Conservation (phyloP, 768 basidiomycete species). For the Kwoniella mangroviensis region DNA sequence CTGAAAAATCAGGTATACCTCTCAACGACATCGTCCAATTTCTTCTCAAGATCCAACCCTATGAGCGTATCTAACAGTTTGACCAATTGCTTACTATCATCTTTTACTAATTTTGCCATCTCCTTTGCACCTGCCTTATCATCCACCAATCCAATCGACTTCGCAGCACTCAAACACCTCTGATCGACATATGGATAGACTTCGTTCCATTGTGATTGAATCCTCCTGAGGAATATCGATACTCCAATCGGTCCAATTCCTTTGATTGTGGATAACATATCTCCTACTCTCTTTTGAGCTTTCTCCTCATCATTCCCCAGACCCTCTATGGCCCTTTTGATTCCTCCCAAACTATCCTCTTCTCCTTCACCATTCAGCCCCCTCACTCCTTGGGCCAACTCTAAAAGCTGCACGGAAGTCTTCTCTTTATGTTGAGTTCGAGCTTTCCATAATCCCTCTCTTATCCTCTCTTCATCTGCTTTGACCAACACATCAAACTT, state of each 20-base stretch:
- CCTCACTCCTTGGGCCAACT: conserved; percentile 36
- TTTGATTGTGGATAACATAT: conserved; percentile 38
- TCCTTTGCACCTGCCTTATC: conserved; percentile 28
- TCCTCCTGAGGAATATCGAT: conserved; percentile 43
- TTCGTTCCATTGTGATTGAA: conserved; percentile 49
- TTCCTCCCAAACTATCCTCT: conserved; percentile 29
- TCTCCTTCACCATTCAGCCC: conserved; percentile 37
- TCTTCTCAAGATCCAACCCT: conserved; percentile 48
- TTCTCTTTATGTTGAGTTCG: conserved; percentile 50
- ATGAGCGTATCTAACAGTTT: conserved; percentile 46
- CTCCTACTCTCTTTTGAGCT: conserved; percentile 33
- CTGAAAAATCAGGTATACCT: not conserved
- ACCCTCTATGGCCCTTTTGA: conserved; percentile 29
- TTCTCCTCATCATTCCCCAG: conserved; percentile 9
- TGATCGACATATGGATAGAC: conserved; percentile 51
- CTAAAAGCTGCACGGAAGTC: conserved; percentile 40
- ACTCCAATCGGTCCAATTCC: conserved; percentile 47
- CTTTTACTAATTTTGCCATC: conserved; percentile 28
- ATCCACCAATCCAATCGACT: conserved; percentile 32
- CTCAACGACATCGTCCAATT: conserved; percentile 33
- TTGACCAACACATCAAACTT: conserved; percentile 31
- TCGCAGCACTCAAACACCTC: conserved; percentile 36
- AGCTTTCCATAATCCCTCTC: conserved; percentile 42
- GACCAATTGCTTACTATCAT: conserved; percentile 34
- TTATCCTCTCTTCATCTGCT: conserved; percentile 33